These are phyloP conservation scores for Aspergillus arachidicola DNA, from an alignment of 2,329 filamentous ascomycete species.

Conservation along the genomic window DNA sequence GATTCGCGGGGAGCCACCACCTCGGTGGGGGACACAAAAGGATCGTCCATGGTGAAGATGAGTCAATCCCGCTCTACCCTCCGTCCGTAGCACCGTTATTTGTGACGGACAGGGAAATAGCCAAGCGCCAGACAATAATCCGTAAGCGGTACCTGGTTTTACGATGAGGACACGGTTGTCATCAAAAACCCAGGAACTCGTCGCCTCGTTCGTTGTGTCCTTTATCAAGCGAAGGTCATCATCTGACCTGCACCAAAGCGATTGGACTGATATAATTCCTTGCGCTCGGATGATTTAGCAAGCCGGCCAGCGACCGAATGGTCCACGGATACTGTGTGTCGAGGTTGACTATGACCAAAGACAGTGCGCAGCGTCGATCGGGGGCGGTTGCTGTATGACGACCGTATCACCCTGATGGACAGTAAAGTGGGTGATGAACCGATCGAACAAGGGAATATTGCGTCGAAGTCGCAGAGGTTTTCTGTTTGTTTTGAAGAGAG, in stretches of 20 bases:
- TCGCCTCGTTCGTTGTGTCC: conserved; percentile 27
- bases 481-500: conserved; percentile 8
- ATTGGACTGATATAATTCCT: conserved; percentile 6
- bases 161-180: conserved; percentile 26
- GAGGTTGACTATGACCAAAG: conserved; percentile 15
- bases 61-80: conserved; percentile 19
- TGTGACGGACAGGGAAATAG: conserved; percentile 14
- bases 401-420: background rate
- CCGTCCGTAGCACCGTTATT: conserved; percentile 13
- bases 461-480: background rate
- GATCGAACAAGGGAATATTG: background rate
- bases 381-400: background rate
- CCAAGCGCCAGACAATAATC: background rate
- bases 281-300: conserved; percentile 12
- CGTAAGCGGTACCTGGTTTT: conserved; percentile 11
- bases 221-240: conserved; percentile 32
- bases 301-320: conserved; percentile 37
- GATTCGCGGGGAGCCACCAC: conserved; percentile 45
- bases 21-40: conserved; percentile 58
- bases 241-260: conserved; percentile 23
- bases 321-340: conserved; percentile 7
- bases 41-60: conserved; percentile 52
- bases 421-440: background rate
- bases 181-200: conserved; percentile 24
- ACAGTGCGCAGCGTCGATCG: conserved; percentile 14